Evolutionary conservation across 148 eudicot genomes (phyloP).

Genomic region (Chenopodium formosanum): DNA sequence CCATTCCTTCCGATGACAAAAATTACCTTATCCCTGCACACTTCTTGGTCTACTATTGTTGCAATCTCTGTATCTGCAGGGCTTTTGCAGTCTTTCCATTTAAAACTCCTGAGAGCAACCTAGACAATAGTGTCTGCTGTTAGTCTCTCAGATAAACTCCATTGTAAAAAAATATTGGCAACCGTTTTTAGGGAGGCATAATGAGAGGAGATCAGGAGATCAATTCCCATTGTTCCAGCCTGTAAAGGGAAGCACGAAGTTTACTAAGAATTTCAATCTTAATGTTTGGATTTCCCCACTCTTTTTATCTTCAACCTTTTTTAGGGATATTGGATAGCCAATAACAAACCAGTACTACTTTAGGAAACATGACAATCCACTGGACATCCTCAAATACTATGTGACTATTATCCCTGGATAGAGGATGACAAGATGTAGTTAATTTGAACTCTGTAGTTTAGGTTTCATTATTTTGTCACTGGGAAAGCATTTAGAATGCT

Average conservation of each 20-base stretch:
- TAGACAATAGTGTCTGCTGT: conserved; percentile 22
- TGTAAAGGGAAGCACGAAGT: not conserved
- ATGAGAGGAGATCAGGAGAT: not conserved
- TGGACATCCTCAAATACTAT: too few species aligned
- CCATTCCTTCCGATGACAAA: conserved; percentile 66
- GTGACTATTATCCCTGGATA: not conserved
- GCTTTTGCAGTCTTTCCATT: conserved; percentile 78
- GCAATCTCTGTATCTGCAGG: conserved; percentile 68
- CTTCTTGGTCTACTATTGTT: conserved; percentile 78
- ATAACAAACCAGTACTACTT: not conserved
- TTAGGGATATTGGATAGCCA: not conserved
- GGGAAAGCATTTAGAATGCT: not conserved
- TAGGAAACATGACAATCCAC: not conserved
- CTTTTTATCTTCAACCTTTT: not conserved
- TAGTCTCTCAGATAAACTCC: conserved; percentile 3
- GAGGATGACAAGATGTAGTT: not conserved
- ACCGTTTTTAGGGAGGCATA: not conserved
- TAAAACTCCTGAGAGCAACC: conserved; percentile 70
- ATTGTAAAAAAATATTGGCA: not conserved
- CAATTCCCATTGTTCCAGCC: not conserved
- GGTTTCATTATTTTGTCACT: not conserved
- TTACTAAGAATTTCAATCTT: not conserved
- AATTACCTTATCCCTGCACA: conserved; percentile 61
- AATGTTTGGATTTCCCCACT: not conserved
- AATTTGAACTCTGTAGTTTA: not conserved